These are phyloP conservation scores for Gossypium davidsonii DNA, from an alignment of 441 rosid genomes.

Conservation along the genomic window DNA sequence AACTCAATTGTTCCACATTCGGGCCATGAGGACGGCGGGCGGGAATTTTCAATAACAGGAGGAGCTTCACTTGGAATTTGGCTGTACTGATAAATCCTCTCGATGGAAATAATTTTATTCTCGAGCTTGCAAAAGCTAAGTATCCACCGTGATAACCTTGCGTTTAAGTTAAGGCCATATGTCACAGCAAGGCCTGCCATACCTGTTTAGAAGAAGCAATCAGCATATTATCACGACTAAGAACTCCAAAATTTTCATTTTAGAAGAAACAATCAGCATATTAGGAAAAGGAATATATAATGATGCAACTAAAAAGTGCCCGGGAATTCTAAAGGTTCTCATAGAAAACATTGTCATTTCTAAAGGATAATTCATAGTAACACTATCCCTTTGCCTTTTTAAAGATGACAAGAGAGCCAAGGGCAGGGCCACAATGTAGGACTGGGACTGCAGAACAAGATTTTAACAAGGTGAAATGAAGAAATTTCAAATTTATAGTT, in stretches of 20 bases:
- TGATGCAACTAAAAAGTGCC: not conserved
- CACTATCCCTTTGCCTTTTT: not conserved
- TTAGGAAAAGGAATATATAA: not conserved
- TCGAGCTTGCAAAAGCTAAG: conserved; percentile 99
- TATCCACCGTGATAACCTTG: conserved; percentile 95
- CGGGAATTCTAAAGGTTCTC: not conserved
- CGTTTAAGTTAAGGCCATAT: conserved; percentile 97
- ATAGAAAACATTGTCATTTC: not conserved
- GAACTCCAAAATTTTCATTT: not conserved
- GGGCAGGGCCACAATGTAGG: not conserved
- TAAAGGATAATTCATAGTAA: not conserved
- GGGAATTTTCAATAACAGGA: conserved; percentile 50
- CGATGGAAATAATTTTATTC: conserved; percentile 94
- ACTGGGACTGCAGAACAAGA: not conserved
- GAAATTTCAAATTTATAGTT: not conserved
- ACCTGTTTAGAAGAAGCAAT: conserved; percentile 45
- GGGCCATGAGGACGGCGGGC: conserved; percentile 82
- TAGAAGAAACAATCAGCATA: conserved; percentile 18
- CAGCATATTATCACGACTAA: not conserved
- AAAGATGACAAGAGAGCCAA: not conserved
- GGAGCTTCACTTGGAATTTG: conserved; percentile 80
- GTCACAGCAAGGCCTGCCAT: conserved; percentile 99
- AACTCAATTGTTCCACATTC: conserved; percentile 75
- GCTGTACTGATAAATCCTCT: conserved; percentile 96
- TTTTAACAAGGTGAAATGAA: conserved; percentile 1